Evolutionary conservation across 2,329 filamentous ascomycete species (phyloP).

Genomic region (Fusarium poae): DNA sequence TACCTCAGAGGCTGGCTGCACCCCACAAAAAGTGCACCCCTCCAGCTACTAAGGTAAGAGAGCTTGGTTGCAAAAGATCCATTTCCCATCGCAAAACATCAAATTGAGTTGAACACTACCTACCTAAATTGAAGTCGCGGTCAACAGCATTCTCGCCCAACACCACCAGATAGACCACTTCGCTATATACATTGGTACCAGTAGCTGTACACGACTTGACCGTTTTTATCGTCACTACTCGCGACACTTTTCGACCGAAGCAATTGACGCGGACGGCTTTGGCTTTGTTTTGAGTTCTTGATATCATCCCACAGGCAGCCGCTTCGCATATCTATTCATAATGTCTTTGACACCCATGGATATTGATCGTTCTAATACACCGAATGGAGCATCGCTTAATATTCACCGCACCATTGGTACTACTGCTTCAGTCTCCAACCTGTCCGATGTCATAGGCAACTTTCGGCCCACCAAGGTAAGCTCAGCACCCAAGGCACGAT

Average conservation of each 20-base stretch:
- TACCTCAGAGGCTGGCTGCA: constrained; percentile 21
- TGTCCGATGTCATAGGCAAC: constrained; percentile 81
- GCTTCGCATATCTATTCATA: constrained; percentile 8
- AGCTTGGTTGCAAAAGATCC: constrained; percentile 30
- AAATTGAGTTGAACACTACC: constrained; percentile 3
- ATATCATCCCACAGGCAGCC: background rate
- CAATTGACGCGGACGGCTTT: constrained; percentile 20
- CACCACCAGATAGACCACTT: background rate
- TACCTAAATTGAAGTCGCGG: constrained; percentile 12
- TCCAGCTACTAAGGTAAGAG: constrained; percentile 42
- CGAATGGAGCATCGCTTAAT: constrained; percentile 61
- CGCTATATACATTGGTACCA: background rate
- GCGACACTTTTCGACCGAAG: background rate
- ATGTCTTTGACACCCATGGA: constrained; percentile 72
- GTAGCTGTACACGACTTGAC: background rate
- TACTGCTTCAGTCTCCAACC: constrained; percentile 69
- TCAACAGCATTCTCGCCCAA: constrained; percentile 2
- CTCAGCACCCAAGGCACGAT: background rate
- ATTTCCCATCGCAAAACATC: constrained; percentile 32
- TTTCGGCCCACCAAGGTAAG: constrained; percentile 85
- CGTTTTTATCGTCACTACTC: background rate
- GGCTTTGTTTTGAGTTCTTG: constrained; percentile 11
- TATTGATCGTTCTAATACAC: constrained; percentile 60
- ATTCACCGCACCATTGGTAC: constrained; percentile 63
- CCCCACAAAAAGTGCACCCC: constrained; percentile 42